Percentiles rank a stretch among this genome's conserved stretches.
Conservation (phyloP, 352 stramenopile species). For the Phytophthora citricola region DNA sequence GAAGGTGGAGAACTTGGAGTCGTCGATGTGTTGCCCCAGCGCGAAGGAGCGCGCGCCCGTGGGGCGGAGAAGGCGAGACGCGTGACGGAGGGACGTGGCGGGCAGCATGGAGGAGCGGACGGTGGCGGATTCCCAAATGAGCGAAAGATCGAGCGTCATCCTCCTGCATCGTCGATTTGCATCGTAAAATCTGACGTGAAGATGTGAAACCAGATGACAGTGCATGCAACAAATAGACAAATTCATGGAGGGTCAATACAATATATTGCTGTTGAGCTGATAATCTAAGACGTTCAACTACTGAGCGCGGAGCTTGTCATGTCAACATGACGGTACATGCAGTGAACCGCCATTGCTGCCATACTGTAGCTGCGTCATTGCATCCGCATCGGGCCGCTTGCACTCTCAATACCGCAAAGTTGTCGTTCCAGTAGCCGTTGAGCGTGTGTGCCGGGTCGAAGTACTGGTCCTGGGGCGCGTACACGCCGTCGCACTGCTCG, state of each 20-base stretch:
- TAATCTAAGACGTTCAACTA: too few relatives aligned
- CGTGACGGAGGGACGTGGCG: constrained; percentile 20
- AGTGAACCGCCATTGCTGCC: constrained; percentile 1
- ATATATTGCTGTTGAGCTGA: too few relatives aligned
- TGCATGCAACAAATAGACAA: too few relatives aligned
- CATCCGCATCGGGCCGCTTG: constrained; percentile 67
- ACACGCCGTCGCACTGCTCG: constrained; percentile 67
- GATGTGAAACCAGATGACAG: background rate
- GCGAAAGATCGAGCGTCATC: constrained; percentile 8
- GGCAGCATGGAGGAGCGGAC: constrained; percentile 14
- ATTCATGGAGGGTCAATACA: too few relatives aligned
- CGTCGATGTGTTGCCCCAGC: constrained; percentile 52
- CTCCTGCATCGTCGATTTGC: background rate
- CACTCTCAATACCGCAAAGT: constrained; percentile 59
- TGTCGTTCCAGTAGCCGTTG: constrained; percentile 71
- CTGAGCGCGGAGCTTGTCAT: background rate
- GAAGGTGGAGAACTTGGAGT: constrained; percentile 56
- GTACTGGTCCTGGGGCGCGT: constrained; percentile 60
- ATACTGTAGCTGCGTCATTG: constrained; percentile 18
- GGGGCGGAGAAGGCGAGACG: constrained; percentile 18
- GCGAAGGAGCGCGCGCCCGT: constrained; percentile 48
- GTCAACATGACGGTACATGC: constrained; percentile 7
- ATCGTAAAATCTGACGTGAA: constrained; percentile 12
- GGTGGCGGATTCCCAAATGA: constrained; percentile 21
- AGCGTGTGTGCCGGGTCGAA: constrained; percentile 69